phyloP scores from a whole-genome alignment of 805 yeast species.

The Candida morakotiae region DNA sequence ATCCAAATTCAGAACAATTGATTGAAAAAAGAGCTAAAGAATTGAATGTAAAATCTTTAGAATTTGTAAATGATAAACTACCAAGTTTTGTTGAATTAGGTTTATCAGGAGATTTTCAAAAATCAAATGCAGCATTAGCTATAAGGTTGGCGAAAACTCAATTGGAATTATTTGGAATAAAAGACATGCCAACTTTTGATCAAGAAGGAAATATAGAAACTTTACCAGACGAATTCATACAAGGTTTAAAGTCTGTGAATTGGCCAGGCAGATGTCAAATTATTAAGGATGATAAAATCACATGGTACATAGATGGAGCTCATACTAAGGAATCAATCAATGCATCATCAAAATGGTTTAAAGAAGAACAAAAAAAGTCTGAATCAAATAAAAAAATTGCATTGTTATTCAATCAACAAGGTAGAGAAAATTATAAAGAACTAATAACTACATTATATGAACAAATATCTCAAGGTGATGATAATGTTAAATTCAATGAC shows the following conservation, averaged over 20 bases:
- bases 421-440: slow-evolving; percentile 70
- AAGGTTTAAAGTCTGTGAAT: slow-evolving; percentile 61
- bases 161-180: slow-evolving; percentile 46
- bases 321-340: slow-evolving; percentile 86
- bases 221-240: slow-evolving; percentile 48
- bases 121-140: slow-evolving; percentile 83
- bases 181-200: slow-evolving; percentile 20
- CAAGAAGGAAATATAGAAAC: slow-evolving; percentile 8
- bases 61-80: slow-evolving; percentile 44
- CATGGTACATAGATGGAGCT: slow-evolving; percentile 95
- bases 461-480: slow-evolving; percentile 30
- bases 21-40: slow-evolving; percentile 68
- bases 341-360: slow-evolving; percentile 83
- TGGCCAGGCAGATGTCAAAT: slow-evolving; percentile 99
- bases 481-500: slow-evolving; percentile 56
- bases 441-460: slow-evolving; percentile 53
- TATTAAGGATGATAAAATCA: slow-evolving; percentile 43
- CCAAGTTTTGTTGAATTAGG: slow-evolving; percentile 53
- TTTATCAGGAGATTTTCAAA: slow-evolving; percentile 81
- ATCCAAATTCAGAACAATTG: slow-evolving; percentile 49
- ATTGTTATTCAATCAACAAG: slow-evolving; percentile 89
- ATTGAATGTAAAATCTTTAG: slow-evolving; percentile 41
- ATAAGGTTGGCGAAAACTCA: slow-evolving; percentile 63
- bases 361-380: slow-evolving; percentile 12
- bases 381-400: slow-evolving; percentile 34